Percentiles rank a stretch among this genome's conserved stretches.
These are phyloP conservation scores for Eragrostis tef DNA, from an alignment of 202 grass and related monocot species.

Conservation along the genomic window DNA sequence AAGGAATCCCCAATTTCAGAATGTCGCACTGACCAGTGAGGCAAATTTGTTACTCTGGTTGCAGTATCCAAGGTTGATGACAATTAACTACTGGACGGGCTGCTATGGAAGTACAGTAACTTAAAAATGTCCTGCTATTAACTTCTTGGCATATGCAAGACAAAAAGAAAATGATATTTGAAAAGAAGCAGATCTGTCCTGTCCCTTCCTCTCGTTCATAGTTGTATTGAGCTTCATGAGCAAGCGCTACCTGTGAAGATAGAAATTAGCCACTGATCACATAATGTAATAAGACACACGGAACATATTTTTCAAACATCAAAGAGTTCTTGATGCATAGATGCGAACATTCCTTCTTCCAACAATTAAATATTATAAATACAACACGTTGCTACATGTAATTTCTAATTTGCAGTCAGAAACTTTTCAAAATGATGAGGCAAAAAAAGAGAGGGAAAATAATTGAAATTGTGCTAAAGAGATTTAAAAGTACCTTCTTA, in stretches of 20 bases:
- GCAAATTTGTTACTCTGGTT: not conserved
- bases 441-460: not conserved
- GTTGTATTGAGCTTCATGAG: constrained; percentile 91
- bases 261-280: constrained; percentile 13
- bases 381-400: too few relatives aligned
- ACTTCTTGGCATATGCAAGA: too few relatives aligned
- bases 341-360: too few relatives aligned
- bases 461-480: not conserved
- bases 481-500: constrained; percentile 71
- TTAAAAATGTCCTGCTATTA: too few relatives aligned
- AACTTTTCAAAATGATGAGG: not conserved
- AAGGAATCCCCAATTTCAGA: not conserved
- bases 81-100: too few relatives aligned
- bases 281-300: too few relatives aligned
- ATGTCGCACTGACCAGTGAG: constrained; percentile 5
- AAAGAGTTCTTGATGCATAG: too few relatives aligned
- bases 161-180: too few relatives aligned
- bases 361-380: not conserved
- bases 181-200: constrained; percentile 53
- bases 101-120: not conserved
- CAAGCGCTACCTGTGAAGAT: constrained; percentile 75
- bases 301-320: too few relatives aligned
- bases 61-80: not conserved
- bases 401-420: too few relatives aligned
- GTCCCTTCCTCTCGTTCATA: constrained; percentile 80